Conservation (phyloP, 1,284 basidiomycete species). For the Irpex rosettiformis region DNA sequence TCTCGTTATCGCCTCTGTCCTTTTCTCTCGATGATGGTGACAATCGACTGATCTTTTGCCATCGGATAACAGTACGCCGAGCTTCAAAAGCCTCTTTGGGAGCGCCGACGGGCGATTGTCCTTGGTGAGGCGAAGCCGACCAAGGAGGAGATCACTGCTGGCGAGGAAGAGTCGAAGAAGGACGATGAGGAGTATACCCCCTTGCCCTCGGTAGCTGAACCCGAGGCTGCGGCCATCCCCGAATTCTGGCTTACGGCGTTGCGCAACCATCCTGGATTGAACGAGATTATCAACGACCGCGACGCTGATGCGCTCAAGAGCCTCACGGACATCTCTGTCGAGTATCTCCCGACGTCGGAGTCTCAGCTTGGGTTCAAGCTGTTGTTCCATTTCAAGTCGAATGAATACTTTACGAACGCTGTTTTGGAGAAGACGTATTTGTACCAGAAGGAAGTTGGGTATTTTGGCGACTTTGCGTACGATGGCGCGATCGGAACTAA, state of each 20-base stretch:
- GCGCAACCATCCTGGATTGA: conserved; percentile 85
- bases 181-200: conserved; percentile 65
- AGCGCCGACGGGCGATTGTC: conserved; percentile 84
- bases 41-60: conserved; percentile 14
- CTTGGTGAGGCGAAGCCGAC: conserved; percentile 77
- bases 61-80: conserved; percentile 70
- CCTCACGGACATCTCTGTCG: conserved; percentile 66
- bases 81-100: conserved; percentile 85
- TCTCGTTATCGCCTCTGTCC: background rate
- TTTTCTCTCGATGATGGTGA: background rate
- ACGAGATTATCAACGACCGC: conserved; percentile 90
- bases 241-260: conserved; percentile 98
- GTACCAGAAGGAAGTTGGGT: conserved; percentile 93
- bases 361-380: conserved; percentile 90
- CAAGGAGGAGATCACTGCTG: conserved; percentile 79
- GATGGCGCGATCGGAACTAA: conserved; percentile 88
- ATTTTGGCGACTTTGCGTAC: conserved; percentile 93
- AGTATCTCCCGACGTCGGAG: conserved; percentile 62
- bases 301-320: conserved; percentile 78
- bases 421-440: conserved; percentile 92
- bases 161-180: conserved; percentile 66
- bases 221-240: conserved; percentile 67
- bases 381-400: conserved; percentile 77
- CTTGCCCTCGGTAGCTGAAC: conserved; percentile 43
- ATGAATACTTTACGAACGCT: conserved; percentile 88